phyloP scores from a whole-genome alignment of 208 protist species.

The Crithidia acanthocephali region DNA sequence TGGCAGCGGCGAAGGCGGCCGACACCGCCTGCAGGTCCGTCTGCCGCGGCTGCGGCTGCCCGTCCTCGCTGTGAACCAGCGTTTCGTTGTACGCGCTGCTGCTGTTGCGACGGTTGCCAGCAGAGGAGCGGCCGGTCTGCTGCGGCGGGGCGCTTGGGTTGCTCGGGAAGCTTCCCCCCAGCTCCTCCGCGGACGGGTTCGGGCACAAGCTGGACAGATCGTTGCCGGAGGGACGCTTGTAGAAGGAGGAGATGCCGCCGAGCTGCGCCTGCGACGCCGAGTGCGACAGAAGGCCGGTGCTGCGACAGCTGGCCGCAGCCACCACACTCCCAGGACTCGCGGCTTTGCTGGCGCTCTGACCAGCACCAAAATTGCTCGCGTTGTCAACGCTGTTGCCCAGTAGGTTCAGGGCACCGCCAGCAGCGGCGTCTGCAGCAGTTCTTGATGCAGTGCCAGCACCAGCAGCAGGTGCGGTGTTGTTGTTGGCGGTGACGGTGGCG shows the following conservation, averaged over 20 bases:
- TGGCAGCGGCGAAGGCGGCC: conserved; percentile 3
- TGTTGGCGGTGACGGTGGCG: not conserved
- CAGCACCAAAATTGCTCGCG: not conserved
- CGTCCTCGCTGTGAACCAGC: not conserved
- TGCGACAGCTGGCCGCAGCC: not conserved
- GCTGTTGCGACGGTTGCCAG: not conserved
- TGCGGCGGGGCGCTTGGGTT: not conserved
- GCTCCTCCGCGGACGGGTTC: conserved; percentile 5
- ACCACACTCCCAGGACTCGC: not conserved
- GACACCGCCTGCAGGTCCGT: conserved; percentile 11
- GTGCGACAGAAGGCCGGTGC: not conserved
- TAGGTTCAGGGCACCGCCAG: not conserved
- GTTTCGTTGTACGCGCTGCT: not conserved
- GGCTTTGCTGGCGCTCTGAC: too few relatives aligned
- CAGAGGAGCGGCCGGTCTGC: not conserved
- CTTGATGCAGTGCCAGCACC: not conserved
- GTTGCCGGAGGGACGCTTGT: conserved; percentile 15
- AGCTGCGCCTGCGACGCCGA: not conserved
- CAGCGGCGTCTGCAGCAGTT: not conserved
- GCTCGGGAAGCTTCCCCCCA: not conserved
- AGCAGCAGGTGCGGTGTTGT: not conserved
- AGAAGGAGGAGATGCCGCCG: conserved; percentile 6
- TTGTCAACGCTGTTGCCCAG: not conserved
- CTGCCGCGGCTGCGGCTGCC: not conserved
- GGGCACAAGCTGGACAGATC: conserved; percentile 8